phyloP scores from a whole-genome alignment of 2,329 filamentous ascomycete species.

The Ophiostoma australiae region DNA sequence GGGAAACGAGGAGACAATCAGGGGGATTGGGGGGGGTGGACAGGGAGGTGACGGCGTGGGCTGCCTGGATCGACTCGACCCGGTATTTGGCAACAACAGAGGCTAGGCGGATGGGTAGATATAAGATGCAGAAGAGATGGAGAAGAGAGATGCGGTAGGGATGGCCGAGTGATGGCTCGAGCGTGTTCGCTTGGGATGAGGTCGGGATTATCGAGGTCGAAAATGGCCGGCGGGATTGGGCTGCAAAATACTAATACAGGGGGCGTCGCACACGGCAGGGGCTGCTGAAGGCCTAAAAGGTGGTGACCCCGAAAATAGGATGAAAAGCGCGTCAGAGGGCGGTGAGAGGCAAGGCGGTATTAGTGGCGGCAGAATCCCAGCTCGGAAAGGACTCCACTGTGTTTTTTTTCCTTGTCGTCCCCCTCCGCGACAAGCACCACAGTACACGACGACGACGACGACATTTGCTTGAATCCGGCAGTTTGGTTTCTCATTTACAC shows the following conservation, averaged over 20 bases:
- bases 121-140: background rate
- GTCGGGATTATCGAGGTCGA: background rate
- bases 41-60: background rate
- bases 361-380: conserved; percentile 16
- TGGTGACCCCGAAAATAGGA: background rate
- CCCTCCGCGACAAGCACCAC: conserved; percentile 19
- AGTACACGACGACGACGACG: background rate
- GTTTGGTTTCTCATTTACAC: background rate
- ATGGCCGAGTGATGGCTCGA: background rate
- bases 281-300: background rate
- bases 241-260: background rate
- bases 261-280: background rate
- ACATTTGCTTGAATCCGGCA: background rate
- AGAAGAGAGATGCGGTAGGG: background rate
- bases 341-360: conserved; percentile 1
- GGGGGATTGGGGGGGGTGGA: background rate
- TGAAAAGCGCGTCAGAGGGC: background rate
- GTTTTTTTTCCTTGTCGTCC: conserved; percentile 22
- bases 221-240: background rate
- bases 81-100: background rate
- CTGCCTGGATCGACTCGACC: conserved; percentile 13
- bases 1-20: background rate
- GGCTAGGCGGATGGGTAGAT: background rate
- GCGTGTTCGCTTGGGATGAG: background rate
- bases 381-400: conserved; percentile 12